Evolutionary conservation across 2,329 filamentous ascomycete species (phyloP), one percentile per base, ranked within the genome.

Genomic region (Penicillium freii): DNA sequence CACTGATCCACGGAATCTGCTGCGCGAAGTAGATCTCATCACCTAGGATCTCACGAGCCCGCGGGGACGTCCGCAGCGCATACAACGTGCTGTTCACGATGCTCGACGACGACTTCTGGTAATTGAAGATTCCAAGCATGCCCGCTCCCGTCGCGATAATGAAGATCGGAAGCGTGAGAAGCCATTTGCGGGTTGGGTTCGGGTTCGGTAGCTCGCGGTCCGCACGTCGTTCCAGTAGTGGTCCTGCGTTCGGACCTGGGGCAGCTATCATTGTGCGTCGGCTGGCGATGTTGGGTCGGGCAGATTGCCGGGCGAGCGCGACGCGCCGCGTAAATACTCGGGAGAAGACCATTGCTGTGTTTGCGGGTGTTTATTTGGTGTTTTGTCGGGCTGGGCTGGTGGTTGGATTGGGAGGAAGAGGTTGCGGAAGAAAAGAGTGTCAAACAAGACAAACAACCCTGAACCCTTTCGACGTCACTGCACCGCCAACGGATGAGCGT

Each of bases 91-190:
- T 91, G 54, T 86, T 86, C n/a, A 97, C 90, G 31, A 93, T 84
- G 54, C 89, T 90, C 27, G 87, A 91, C n/a, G 90, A 91, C 56
- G 87, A 86, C 76, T 97, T 97, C 75, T 99, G 93, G 84, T 99
- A 97, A 83, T 99, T 99, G 88, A 99, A 97, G 76, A 99, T 97
- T 66, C 89, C 91, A 59, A 95, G 79, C 64, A 87, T 87, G 64
- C 87, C 88, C 54, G 82, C 81, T 48, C 84, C 83, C 66, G 96
- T 85, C 62, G 91, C 80, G 62, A 84, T 75, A 52, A 88, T 73
- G 82, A 97, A 97, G 72, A 96, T 78, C 53, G 93, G 93, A 34
- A 96, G 76, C 1, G 91, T 91, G 66, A 84, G 84, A 54, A 81
- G 72, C 89, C 89, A 92, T 65, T 82, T 81, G 71, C 85, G 84